These are phyloP conservation scores for Arthrobotrys pseudoclavata DNA, from an alignment of 2,329 filamentous ascomycete genomes.

Conservation along the genomic window DNA sequence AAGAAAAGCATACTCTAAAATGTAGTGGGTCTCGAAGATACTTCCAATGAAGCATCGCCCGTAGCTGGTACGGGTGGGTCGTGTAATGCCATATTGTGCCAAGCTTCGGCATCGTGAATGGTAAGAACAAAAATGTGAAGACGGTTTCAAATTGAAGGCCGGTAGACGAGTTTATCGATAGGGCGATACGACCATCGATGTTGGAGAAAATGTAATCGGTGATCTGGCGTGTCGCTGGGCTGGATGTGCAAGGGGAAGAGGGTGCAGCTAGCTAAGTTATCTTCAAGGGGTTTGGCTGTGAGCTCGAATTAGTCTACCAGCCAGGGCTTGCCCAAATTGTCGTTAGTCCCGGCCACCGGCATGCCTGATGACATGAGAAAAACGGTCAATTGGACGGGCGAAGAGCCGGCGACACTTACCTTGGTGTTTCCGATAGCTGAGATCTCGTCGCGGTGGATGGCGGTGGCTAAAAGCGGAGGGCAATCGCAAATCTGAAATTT, in stretches of 20 bases:
- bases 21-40: conserved; percentile 61
- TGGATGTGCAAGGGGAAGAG: conserved; percentile 2
- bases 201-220: background rate
- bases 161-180: background rate
- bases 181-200: conserved; percentile 7
- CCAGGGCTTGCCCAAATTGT: background rate
- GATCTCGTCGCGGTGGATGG: background rate
- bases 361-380: conserved; percentile 4
- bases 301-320: conserved; percentile 1
- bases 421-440: background rate
- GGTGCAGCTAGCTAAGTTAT: background rate
- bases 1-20: conserved; percentile 33
- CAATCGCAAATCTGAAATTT: conserved; percentile 23
- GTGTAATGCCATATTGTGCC: conserved; percentile 70
- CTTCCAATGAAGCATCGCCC: conserved; percentile 90
- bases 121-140: background rate
- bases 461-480: conserved; percentile 9
- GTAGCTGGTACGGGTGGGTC: conserved; percentile 81
- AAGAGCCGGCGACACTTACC: conserved; percentile 10
- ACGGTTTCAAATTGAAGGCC: background rate
- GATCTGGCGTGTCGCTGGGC: background rate
- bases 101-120: conserved; percentile 46
- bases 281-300: background rate
- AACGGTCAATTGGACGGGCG: conserved; percentile 13
- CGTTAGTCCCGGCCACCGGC: conserved; percentile 1